Evolutionary conservation across 441 rosid genomes (phyloP), one percentile per base, ranked within the genome.

Genomic region (Caryocar brasiliense): DNA sequence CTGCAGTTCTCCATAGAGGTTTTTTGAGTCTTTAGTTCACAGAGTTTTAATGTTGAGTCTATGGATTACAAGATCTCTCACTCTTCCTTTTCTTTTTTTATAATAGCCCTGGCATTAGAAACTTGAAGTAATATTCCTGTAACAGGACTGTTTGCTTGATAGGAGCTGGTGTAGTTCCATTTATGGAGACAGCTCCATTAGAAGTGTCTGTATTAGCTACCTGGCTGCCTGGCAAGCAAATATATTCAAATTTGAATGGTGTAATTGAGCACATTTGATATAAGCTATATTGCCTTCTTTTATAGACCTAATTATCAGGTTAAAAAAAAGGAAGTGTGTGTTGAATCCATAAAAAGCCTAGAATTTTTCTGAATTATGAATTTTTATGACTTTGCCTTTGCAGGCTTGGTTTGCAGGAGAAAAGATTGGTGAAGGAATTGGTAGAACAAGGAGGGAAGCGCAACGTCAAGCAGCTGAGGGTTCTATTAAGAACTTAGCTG

Each of bases 371-470:
- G n/a, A n/a, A n/a, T n/a, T n/a, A n/a, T n/a, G n/a, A n/a, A n/a
- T 18, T 21, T 28, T 28, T 4, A 28, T 8, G 8, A 8, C 8
- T 28, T 28, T 8, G 5, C 30, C 68, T 54, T 59, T 64, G 38
- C 69, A 93, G 99, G 89, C 75, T 64, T 81, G 89, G 97, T 71
- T 93, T 72, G 81, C 77, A 10, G 97, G 95, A 64, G 71, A 80
- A 69, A 86, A 74, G 70, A 64, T 85, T 59, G 89, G 99, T 28
- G 80, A 84, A 64, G 96, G 89, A 48, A 65, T 70, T 59, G 96
- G 96, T 40, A 82, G 78, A 68, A 78, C 96, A 30, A 89, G 95
- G 74, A 75, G 86, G 71, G 94, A 89, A 77, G 96, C 97, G 27
- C 86, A 73, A 56, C 68, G 52, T 26, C 81, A 71, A 61, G 96